phyloP scores from a whole-genome alignment of 108 stramenopile genomes.

The Pseudonitzschia delicatissima region DNA sequence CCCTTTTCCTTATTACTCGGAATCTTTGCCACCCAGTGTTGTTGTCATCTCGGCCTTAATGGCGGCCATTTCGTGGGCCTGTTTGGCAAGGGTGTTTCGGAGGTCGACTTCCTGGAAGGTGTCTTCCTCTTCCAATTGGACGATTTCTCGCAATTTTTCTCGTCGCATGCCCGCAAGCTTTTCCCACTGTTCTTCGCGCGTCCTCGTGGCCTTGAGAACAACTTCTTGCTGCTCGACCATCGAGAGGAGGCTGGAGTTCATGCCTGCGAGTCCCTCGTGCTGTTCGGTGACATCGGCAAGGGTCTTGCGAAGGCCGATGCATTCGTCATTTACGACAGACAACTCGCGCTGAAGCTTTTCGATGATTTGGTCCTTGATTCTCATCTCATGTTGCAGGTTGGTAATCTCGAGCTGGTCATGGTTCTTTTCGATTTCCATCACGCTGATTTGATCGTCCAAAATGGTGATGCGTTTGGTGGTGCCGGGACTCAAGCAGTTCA shows the following conservation, averaged over 20 bases:
- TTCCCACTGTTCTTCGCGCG: conserved; percentile 34
- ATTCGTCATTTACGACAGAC: conserved; percentile 20
- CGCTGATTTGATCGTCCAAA: conserved; percentile 23
- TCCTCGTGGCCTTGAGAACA: conserved; percentile 30
- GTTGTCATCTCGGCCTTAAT: conserved; percentile 48
- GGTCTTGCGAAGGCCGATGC: conserved; percentile 43
- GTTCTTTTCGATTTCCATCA: conserved; percentile 16
- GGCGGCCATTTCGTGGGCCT: conserved; percentile 49
- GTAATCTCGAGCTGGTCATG: conserved; percentile 17
- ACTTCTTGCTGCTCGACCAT: conserved; percentile 51
- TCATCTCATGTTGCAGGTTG: conserved; percentile 19
- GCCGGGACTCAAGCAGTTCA: background rate
- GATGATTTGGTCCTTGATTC: conserved; percentile 22
- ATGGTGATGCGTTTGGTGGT: background rate
- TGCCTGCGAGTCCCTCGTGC: conserved; percentile 44
- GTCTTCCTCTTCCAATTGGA: conserved; percentile 40
- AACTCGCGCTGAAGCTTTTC: conserved; percentile 22
- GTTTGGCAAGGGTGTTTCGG: conserved; percentile 31
- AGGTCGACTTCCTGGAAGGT: conserved; percentile 30
- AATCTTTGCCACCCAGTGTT: background rate
- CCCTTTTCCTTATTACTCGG: too few relatives aligned
- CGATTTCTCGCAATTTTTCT: conserved; percentile 34
- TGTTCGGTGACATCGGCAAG: conserved; percentile 49
- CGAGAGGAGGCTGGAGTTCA: conserved; percentile 37
- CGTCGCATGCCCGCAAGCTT: conserved; percentile 19